A percentile compares a stretch with the other conserved stretches of the same genome.
phyloP scores from a whole-genome alignment of 345 rosid genomes.

The Populus nigra region DNA sequence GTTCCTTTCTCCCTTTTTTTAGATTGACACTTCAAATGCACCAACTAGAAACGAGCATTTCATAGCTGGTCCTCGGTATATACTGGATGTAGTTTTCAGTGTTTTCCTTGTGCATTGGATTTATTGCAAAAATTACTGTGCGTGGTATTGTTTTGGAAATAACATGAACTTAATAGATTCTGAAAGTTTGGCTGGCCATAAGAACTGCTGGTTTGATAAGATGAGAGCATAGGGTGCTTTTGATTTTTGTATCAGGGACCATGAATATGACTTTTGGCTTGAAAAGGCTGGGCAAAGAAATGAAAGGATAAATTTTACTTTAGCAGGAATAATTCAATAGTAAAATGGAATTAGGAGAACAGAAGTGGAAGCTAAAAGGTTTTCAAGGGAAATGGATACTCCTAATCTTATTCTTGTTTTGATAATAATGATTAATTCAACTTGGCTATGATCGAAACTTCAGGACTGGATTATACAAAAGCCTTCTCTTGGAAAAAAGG shows the following conservation, averaged over 20 bases:
- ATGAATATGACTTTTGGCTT: background rate
- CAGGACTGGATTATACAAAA: background rate
- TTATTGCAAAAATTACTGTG: background rate
- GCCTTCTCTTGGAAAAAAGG: background rate
- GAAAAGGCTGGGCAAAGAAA: background rate
- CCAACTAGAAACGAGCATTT: constrained; percentile 5
- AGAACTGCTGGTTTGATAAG: background rate
- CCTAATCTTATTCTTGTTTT: background rate
- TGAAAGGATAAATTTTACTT: background rate
- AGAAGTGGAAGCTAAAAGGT: background rate
- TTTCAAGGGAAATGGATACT: background rate
- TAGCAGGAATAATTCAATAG: background rate
- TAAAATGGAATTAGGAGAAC: background rate
- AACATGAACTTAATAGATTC: background rate
- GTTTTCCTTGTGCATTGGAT: background rate
- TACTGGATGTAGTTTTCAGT: background rate
- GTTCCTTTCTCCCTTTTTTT: constrained; percentile 6
- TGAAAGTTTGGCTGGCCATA: background rate
- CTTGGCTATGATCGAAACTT: background rate
- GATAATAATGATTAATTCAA: background rate
- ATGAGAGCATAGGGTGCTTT: background rate
- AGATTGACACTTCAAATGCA: constrained; percentile 9
- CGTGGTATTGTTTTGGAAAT: background rate
- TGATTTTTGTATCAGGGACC: background rate
- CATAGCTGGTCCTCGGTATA: background rate